These are phyloP conservation scores for Scopulariopsis brevicaulis DNA, from an alignment of 2,329 filamentous ascomycete species.

Conservation along the genomic window DNA sequence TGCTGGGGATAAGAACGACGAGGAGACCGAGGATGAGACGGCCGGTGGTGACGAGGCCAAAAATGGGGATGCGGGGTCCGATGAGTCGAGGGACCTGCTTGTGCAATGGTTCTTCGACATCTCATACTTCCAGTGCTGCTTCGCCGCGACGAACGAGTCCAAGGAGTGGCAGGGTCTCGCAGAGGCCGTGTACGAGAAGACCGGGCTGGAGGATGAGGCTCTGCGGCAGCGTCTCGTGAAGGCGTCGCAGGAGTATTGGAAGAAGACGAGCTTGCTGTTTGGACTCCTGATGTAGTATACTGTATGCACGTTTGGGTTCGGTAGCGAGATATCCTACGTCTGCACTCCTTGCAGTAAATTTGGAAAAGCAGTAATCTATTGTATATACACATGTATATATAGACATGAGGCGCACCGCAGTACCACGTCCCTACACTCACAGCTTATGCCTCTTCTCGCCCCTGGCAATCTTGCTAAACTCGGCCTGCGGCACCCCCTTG, in stretches of 20 bases:
- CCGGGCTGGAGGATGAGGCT: constrained; percentile 36
- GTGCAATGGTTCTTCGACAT: constrained; percentile 54
- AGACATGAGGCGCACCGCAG: not conserved
- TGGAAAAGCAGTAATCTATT: too few relatives aligned
- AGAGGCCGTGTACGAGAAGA: constrained; percentile 28
- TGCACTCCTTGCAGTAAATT: not conserved
- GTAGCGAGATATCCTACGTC: not conserved
- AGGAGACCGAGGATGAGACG: not conserved
- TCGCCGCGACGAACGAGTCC: constrained; percentile 19
- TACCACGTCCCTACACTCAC: constrained; percentile 23
- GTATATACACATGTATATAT: not conserved
- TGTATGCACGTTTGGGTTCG: not conserved
- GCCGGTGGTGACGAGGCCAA: not conserved
- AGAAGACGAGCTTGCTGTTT: constrained; percentile 71
- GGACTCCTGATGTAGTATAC: constrained; percentile 47
- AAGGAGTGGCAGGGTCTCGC: constrained; percentile 30
- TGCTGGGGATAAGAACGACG: constrained; percentile 5
- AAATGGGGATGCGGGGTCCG: not conserved
- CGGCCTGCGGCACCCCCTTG: constrained; percentile 70
- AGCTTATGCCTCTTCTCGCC: constrained; percentile 94
- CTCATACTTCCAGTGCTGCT: constrained; percentile 32
- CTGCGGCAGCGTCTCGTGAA: constrained; percentile 44
- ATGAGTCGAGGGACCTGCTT: constrained; percentile 28
- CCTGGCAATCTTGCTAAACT: constrained; percentile 75
- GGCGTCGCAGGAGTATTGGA: constrained; percentile 67